phyloP scores from a whole-genome alignment of 768 basidiomycete species.

The Mycena indigotica region DNA sequence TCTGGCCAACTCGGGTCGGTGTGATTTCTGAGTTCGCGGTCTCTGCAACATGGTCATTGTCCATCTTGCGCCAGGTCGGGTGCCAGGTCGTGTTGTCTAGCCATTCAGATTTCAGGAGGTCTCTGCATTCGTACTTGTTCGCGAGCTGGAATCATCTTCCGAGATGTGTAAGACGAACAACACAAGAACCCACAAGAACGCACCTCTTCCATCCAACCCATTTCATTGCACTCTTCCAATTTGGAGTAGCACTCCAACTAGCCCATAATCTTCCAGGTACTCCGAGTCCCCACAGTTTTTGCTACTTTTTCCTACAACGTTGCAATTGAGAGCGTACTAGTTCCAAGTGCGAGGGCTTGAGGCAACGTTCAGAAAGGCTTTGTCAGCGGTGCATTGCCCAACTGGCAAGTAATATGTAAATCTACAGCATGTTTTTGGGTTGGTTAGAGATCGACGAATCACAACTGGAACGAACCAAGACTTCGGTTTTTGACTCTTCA shows the following conservation, averaged over 20 bases:
- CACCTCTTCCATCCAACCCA: conserved; percentile 93
- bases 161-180: conserved; percentile 32
- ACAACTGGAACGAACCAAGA: conserved; percentile 56
- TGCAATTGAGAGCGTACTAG: neutral
- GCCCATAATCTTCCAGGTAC: conserved; percentile 83
- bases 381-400: conserved; percentile 92
- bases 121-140: conserved; percentile 95
- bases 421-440: conserved; percentile 74
- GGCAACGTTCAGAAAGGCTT: conserved; percentile 90
- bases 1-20: conserved; percentile 89
- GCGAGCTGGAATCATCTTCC: conserved; percentile 79
- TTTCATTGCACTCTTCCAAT: conserved; percentile 81
- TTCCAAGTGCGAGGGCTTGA: conserved; percentile 65
- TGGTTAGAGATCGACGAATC: conserved; percentile 15
- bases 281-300: conserved; percentile 90
- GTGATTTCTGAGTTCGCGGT: conserved; percentile 89
- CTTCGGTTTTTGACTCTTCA: too few relatives aligned
- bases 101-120: conserved; percentile 94
- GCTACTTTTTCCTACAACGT: conserved; percentile 74
- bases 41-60: conserved; percentile 89
- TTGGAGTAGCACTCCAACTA: conserved; percentile 83
- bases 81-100: conserved; percentile 86
- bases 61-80: conserved; percentile 97
- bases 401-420: conserved; percentile 90
- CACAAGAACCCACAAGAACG: conserved; percentile 21